Base-by-base conservation (phyloP, 495 filamentous ascomycete species). In the Penicillium subrubescens region DNA sequence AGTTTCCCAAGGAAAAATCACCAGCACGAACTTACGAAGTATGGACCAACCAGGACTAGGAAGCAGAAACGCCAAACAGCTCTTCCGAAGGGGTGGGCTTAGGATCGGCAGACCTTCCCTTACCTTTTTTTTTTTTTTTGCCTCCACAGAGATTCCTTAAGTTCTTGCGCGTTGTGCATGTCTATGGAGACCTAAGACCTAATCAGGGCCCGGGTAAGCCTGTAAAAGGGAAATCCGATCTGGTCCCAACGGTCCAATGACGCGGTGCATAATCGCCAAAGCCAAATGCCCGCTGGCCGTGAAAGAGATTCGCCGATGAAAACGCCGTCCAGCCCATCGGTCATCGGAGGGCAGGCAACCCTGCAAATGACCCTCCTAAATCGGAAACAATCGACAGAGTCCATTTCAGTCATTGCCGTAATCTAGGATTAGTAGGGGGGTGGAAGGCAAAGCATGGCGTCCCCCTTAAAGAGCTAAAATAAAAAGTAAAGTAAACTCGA, bases 311-410 rank as follows among this genome's bases (percentile, higher is more conserved):
- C 44, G 25, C 44, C 31, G 58, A 52, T 29, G 60, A 19, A 12
- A 37, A 34, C 7, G 3, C 5, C 35, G 23, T 29, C 14, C 37
- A n/a, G 31, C 23, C n/a, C 23, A 52, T 31, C 50, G 5, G 50
- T 27, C 34, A 53, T 53, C 48, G 12, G 35, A 46, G 7, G 12
- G 15, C 15, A 44, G 35, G 21, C 44, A n/a, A n/a, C n/a, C n/a
- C 50, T 59, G 53, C 55, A 62, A 62, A 43, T 63, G 59, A 58
- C 61, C 29, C 46, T 51, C 66, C 66, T 60, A n/a, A 60, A 68
- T 43, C 7, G 66, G 66, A 21, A 68, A 68, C 34, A 62, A 68
- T 65, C 59, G 31, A 53, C 60, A 31, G n/a, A 21, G 31, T 61
- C 31, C 54, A 57, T 25, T 23, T 64, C 65, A 44, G 65, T 57